A percentile compares a stretch with the other conserved stretches of the same genome.
These are phyloP conservation scores for Aspergillus vadensis DNA, from an alignment of 2,329 filamentous ascomycete species.

Conservation along the genomic window DNA sequence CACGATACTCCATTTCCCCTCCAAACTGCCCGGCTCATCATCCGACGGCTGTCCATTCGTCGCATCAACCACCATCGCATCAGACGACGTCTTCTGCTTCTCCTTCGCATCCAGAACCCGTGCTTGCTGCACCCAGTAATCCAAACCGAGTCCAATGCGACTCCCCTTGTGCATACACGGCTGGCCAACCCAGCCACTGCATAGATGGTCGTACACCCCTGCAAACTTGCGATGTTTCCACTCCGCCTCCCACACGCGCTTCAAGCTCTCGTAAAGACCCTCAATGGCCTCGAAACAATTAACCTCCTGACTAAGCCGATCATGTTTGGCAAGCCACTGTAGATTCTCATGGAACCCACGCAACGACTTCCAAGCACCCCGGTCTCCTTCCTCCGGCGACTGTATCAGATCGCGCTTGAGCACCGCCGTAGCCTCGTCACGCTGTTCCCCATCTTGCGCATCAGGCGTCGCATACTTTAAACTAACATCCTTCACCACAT, in stretches of 20 bases:
- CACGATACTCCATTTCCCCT: constrained; percentile 38
- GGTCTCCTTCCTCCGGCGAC: constrained; percentile 33
- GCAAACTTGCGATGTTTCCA: constrained; percentile 33
- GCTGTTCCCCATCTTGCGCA: constrained; percentile 42
- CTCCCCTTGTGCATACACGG: constrained; percentile 44
- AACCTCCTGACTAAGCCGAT: constrained; percentile 47
- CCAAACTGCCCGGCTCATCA: constrained; percentile 22
- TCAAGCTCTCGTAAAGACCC: constrained; percentile 45
- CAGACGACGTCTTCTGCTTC: constrained; percentile 22
- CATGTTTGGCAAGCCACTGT: constrained; percentile 47
- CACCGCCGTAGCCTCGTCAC: constrained; percentile 47
- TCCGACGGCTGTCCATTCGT: constrained; percentile 20
- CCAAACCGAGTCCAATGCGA: constrained; percentile 44
- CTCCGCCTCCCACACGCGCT: constrained; percentile 48
- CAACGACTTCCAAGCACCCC: constrained; percentile 40
- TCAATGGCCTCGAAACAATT: constrained; percentile 52
- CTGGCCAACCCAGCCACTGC: constrained; percentile 43
- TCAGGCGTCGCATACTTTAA: constrained; percentile 47
- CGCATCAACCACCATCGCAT: constrained; percentile 39
- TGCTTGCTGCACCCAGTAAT: constrained; percentile 47
- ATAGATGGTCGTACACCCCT: constrained; percentile 43
- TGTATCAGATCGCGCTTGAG: constrained; percentile 44
- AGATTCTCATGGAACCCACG: constrained; percentile 46
- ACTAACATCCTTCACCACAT: constrained; percentile 47
- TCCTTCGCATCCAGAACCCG: constrained; percentile 36